Base-by-base conservation (phyloP, 257 asterid genomes). In the Primulina eburnea region DNA sequence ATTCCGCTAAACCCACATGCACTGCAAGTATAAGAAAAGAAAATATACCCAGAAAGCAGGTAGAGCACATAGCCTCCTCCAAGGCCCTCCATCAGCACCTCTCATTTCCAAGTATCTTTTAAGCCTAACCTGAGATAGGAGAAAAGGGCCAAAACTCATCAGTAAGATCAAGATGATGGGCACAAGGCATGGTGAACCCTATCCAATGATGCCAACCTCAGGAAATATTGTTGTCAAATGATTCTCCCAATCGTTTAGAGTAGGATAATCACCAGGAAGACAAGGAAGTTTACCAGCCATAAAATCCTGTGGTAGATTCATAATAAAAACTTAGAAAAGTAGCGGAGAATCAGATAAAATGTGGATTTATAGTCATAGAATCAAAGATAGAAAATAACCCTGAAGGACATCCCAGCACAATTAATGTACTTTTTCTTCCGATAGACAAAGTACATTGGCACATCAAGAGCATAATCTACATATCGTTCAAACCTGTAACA, bases 31-130 rank as follows among this genome's bases (percentile, higher is more conserved):
- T 30, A 69, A 50, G 38, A 76, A 8, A 73, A 69, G 38, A 76
- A 8, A 73, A 69, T 4, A 58, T 76, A 94, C 99, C 99, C 97
- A 94, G 69, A 94, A 86, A 50, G 99, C 97, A 81, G 99, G 99
- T 65, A 94, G 78, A 3, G 99, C 99, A 29, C 99, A 91, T 38
- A 91, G 85, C 80, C 96, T 83, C 80, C 99, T 88, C 97, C 96
- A 94, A 70, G 99, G 97, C 76, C 97, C 99, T 63, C 99, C 99
- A 74, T 94, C 97, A 71, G 97, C 99, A 72, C 99, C 99, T 66
- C 99, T 80, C 99, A 91, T 94, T 86, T 91, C 97, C 87, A 94
- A 80, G 84, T 94, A 91, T 68, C 99, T 73, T 85, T 91, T 94
- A 60, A 94, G 97, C 85, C 99, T 86, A 43, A 94, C 99, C 99